phyloP scores from a whole-genome alignment of 1,284 basidiomycete genomes.

The Ceratorhiza oryzae-sativae region DNA sequence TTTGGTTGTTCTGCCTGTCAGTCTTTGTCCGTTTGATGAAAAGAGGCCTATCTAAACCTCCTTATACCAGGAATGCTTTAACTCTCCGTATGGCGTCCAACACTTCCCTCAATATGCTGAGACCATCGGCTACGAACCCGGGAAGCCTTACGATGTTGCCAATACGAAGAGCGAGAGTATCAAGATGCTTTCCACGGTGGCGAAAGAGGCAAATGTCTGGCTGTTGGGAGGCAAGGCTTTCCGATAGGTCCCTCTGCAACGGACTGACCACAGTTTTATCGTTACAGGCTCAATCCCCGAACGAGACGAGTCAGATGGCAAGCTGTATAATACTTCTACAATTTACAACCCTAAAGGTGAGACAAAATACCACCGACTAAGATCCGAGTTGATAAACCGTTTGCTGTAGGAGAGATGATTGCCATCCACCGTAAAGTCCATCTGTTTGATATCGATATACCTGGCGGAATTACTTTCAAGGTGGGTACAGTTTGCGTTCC shows the following conservation, averaged over 20 bases:
- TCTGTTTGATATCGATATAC: constrained; percentile 98
- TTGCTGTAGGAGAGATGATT: constrained; percentile 74
- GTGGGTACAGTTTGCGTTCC: constrained; percentile 54
- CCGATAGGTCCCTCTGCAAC: constrained; percentile 1
- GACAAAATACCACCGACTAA: background rate
- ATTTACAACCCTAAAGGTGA: constrained; percentile 49
- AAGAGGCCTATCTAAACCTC: background rate
- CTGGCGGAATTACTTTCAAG: constrained; percentile 96
- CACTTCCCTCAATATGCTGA: constrained; percentile 89
- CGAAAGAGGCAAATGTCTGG: constrained; percentile 84
- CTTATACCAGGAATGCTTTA: constrained; percentile 87
- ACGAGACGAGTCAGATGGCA: constrained; percentile 65
- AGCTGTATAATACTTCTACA: constrained; percentile 92
- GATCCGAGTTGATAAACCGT: background rate
- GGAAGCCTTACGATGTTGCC: constrained; percentile 63
- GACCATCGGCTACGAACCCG: constrained; percentile 68
- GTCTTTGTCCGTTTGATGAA: constrained; percentile 44
- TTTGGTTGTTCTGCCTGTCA: constrained; percentile 86
- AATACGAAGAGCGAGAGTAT: constrained; percentile 78
- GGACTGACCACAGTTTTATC: background rate
- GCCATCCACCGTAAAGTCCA: constrained; percentile 94
- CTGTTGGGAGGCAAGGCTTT: constrained; percentile 80
- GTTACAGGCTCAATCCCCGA: constrained; percentile 88
- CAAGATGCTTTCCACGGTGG: constrained; percentile 80
- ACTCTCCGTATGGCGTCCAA: constrained; percentile 91